These are phyloP conservation scores for Xylaria polymorpha DNA, from an alignment of 2,329 filamentous ascomycete species.

Conservation along the genomic window DNA sequence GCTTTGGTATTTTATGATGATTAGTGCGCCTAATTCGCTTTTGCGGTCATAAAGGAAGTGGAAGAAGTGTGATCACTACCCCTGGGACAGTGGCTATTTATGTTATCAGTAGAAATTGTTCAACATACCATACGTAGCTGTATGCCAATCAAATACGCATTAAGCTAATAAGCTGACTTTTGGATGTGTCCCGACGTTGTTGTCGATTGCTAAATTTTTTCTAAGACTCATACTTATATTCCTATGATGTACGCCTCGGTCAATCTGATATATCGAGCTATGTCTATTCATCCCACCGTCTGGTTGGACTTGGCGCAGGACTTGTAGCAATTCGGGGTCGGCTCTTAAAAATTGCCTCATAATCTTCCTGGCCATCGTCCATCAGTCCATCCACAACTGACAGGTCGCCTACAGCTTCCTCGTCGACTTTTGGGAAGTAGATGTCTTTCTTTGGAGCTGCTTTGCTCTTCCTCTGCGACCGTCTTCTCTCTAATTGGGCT, in stretches of 20 bases:
- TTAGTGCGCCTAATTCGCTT: neutral
- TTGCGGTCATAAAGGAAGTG: neutral
- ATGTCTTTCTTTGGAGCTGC: constrained; percentile 56
- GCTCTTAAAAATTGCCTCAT: constrained; percentile 85
- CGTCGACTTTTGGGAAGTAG: constrained; percentile 62
- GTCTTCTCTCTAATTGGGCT: constrained; percentile 67
- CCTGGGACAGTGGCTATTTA: neutral
- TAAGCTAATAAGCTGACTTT: neutral
- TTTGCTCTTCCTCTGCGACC: constrained; percentile 62
- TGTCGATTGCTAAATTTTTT: neutral
- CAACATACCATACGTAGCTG: neutral
- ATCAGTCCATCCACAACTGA: constrained; percentile 71
- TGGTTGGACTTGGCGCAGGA: constrained; percentile 66
- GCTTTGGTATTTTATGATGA: constrained; percentile 61
- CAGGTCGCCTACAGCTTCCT: constrained; percentile 54
- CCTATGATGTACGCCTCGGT: neutral
- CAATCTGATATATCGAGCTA: neutral
- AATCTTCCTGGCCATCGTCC: constrained; percentile 64
- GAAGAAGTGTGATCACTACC: neutral
- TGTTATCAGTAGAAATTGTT: neutral
- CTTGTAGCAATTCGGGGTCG: constrained; percentile 83
- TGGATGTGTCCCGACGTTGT: neutral
- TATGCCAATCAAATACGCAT: neutral
- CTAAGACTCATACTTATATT: neutral
- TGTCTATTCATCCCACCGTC: constrained; percentile 5